These are phyloP conservation scores for Pyrus betulifolia DNA, from an alignment of 306 rosid species.

Conservation along the genomic window DNA sequence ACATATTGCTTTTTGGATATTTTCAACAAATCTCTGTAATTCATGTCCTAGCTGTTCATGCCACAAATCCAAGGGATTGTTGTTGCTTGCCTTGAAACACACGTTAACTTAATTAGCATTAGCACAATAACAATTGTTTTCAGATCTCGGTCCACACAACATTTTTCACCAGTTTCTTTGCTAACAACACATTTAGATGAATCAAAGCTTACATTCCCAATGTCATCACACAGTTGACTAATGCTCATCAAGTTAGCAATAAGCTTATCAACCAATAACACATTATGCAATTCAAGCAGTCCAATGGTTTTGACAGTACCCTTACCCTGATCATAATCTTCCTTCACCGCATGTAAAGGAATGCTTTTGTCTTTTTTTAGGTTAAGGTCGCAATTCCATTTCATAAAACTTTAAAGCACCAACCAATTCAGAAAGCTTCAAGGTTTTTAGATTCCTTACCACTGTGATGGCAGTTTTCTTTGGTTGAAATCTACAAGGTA, in stretches of 20 bases:
- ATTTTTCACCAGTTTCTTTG: not conserved
- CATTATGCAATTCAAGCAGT: not conserved
- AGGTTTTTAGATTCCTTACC: not conserved
- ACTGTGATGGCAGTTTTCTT: not conserved
- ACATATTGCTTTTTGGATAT: not conserved
- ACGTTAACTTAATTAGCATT: not conserved
- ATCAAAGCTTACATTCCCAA: not conserved
- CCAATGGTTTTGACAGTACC: not conserved
- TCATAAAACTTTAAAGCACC: not conserved
- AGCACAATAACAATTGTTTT: not conserved
- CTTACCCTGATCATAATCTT: too few species aligned
- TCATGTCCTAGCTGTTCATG: not conserved
- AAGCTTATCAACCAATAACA: not conserved
- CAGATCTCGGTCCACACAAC: not conserved
- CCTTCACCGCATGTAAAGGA: too few species aligned
- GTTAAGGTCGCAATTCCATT: too few species aligned
- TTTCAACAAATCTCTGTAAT: not conserved
- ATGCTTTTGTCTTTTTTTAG: too few species aligned
- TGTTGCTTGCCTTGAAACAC: not conserved
- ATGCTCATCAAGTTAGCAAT: not conserved
- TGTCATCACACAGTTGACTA: not conserved
- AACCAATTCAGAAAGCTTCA: not conserved
- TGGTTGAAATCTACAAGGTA: not conserved
- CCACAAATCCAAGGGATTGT: not conserved
- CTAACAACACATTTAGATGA: not conserved